Base-by-base conservation (phyloP, 176 grass and related monocot species). In the Hyparrhenia diplandra region DNA sequence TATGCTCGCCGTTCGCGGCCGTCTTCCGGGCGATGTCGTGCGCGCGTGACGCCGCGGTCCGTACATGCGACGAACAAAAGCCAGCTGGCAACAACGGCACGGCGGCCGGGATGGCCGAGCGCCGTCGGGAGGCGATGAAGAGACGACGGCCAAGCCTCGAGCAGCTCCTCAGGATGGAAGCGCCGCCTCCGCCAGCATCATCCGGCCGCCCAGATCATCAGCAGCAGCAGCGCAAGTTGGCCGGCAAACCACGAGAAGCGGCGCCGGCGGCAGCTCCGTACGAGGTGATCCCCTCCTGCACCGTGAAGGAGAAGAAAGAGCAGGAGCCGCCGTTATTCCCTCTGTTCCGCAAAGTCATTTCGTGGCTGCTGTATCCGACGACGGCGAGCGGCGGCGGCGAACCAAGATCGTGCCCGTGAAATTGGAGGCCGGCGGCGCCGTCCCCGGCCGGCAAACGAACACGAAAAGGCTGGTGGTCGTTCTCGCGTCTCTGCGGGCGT, bases 141-240 rank as follows among this genome's bases (percentile, higher is more conserved):
- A 72, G 4, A 5, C 64, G 35, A 21, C 40, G 87, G 7, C 70
- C 76, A 1, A 75, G 87, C 31, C 82, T 88, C 2, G 76, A 84
- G 82, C 76, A 88, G 51, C 87, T 88, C 10, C 63, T 88, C 0
- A 62, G 18, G 76, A 80, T 84, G 62, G 82, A 88, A 29, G 68
- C 68, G 39, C 12, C 23, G 40, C 40, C 40, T 1, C 40, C 5
- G 46, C 46, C 13, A n/a, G n/a, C 60, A 11, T 21, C 54, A 57
- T 23, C 54, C 21, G 21, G 8, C 54, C 21, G 54, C 21, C 9
- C 51, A 57, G 54, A 24, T 57, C 21, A 57, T 23, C 54, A 6
- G 1, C 62, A 2, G 32, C 28, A 10, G 35, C 18, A n/a, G n/a
- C n/a, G 18, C 6, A 28, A 57, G 42, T 21, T 11, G 54, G 52